Percentiles rank a stretch among this genome's conserved stretches.
phyloP scores from a whole-genome alignment of 352 stramenopile genomes.

The Pythium aristosporum region DNA sequence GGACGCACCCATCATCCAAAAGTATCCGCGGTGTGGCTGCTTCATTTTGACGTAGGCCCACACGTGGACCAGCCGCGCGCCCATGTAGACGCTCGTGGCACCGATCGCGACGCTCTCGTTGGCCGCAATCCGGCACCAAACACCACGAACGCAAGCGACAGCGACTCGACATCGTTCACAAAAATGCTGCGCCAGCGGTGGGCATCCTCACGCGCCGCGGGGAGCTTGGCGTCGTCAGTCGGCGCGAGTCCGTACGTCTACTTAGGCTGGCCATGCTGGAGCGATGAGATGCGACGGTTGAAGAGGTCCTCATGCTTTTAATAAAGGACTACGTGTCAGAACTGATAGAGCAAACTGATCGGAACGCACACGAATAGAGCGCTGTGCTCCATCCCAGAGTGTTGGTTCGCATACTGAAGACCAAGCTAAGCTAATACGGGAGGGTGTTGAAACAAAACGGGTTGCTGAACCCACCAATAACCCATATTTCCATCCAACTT shows the following conservation, averaged over 20 bases:
- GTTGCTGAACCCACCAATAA: background rate
- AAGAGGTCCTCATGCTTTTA: background rate
- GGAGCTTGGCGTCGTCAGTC: conserved; percentile 32
- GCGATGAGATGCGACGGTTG: conserved; percentile 2
- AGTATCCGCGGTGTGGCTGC: conserved; percentile 24
- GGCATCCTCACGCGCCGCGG: conserved; percentile 33
- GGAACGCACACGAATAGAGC: background rate
- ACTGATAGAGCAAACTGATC: too few species aligned
- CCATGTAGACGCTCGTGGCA: conserved; percentile 33
- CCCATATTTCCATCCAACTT: background rate
- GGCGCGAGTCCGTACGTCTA: conserved; percentile 41
- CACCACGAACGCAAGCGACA: conserved; percentile 35
- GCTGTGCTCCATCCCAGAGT: background rate
- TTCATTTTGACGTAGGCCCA: conserved; percentile 37
- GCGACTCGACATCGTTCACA: conserved; percentile 39
- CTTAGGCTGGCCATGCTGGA: conserved; percentile 25
- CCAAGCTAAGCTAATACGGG: background rate
- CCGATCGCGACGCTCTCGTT: conserved; percentile 26
- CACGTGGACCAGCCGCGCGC: conserved; percentile 34
- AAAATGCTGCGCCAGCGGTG: conserved; percentile 41
- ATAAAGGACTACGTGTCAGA: background rate
- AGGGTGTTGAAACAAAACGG: background rate
- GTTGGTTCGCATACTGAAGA: background rate
- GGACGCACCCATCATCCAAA: conserved; percentile 23
- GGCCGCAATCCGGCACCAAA: conserved; percentile 21